Conservation (phyloP, 1,284 basidiomycete genomes). For the Malassezia vespertilionis region DNA sequence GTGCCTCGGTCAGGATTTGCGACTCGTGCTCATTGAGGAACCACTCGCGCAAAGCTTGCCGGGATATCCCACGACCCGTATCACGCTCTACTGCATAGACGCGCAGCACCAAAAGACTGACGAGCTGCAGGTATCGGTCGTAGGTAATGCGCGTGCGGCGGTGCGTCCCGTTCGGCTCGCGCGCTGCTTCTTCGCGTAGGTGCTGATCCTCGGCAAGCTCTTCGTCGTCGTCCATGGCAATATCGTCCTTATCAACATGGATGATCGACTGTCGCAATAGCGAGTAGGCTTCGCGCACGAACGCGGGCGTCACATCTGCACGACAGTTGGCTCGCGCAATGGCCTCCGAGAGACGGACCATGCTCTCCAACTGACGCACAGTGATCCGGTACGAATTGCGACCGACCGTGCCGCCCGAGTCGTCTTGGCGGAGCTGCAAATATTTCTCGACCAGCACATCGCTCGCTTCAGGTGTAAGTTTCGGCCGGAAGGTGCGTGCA, state of each 20-base stretch:
- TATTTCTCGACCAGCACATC: conserved; percentile 94
- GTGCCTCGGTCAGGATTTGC: conserved; percentile 70
- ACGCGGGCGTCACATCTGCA: conserved; percentile 63
- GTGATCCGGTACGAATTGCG: conserved; percentile 91
- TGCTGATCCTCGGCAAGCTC: not conserved
- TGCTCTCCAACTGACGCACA: conserved; percentile 87
- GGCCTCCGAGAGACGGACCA: conserved; percentile 92
- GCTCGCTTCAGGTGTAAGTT: conserved; percentile 76
- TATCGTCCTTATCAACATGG: conserved; percentile 97
- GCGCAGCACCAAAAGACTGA: conserved; percentile 74
- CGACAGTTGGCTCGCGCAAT: conserved; percentile 95
- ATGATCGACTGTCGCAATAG: conserved; percentile 94
- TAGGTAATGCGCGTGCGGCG: conserved; percentile 70
- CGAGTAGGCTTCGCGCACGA: conserved; percentile 88
- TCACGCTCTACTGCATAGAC: conserved; percentile 67
- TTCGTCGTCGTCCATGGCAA: conserved; percentile 81
- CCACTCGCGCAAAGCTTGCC: conserved; percentile 81
- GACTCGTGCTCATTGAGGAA: conserved; percentile 75
- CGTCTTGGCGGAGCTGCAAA: conserved; percentile 78
- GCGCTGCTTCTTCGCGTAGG: not conserved
- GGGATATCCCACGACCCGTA: conserved; percentile 61
- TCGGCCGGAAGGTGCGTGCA: conserved; percentile 80
- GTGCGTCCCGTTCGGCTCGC: not conserved
- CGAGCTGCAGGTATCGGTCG: conserved; percentile 83
- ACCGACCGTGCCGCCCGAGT: conserved; percentile 57